Conservation (phyloP, 148 eudicot species). For the Camellia japonica region DNA sequence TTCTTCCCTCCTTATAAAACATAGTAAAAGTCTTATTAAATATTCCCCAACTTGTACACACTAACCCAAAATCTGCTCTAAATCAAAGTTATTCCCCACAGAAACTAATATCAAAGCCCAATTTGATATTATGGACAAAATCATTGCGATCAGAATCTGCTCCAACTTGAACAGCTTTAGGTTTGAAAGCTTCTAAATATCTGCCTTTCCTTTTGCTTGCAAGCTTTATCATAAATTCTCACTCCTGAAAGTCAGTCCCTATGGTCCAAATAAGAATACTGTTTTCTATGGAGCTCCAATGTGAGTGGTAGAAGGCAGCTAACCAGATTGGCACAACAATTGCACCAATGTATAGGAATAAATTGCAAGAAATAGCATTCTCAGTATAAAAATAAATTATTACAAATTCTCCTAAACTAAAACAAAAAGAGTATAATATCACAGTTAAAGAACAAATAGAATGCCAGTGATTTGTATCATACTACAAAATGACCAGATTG, state of each 20-base stretch:
- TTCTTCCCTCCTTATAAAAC: background rate
- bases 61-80: background rate
- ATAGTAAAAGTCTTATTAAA: background rate
- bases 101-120: background rate
- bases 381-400: background rate
- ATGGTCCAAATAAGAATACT: background rate
- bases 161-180: slow-evolving; percentile 1
- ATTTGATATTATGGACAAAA: background rate
- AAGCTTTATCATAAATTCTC: background rate
- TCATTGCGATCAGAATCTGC: background rate
- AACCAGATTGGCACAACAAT: background rate
- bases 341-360: background rate
- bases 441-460: background rate
- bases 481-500: background rate
- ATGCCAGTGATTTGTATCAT: background rate
- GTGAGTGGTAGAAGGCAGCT: background rate
- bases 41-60: background rate
- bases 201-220: background rate
- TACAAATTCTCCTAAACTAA: background rate
- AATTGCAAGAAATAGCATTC: background rate
- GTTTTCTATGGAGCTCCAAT: background rate
- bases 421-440: background rate
- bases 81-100: background rate
- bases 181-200: background rate
- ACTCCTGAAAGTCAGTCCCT: background rate